Evolutionary conservation across 306 rosid genomes (phyloP).

Genomic region (Dryas octopetala): DNA sequence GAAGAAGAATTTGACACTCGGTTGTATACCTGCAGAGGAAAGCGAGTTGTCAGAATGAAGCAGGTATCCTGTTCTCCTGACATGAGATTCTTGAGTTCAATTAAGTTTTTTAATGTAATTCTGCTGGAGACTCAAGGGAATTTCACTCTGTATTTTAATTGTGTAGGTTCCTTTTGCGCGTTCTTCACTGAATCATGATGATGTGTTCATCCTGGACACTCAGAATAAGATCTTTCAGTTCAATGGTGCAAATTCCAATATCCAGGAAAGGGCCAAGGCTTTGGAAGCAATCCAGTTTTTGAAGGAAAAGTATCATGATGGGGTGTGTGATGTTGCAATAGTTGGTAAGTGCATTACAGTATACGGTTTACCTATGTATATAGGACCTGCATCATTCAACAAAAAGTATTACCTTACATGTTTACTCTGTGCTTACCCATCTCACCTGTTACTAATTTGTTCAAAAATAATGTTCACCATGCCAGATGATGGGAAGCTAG

Average conservation of each 20-base stretch:
- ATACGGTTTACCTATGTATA: background rate
- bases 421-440: conserved; percentile 26
- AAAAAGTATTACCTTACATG: conserved; percentile 18
- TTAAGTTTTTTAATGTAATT: conserved; percentile 24
- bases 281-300: conserved; percentile 89
- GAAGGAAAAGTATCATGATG: conserved; percentile 91
- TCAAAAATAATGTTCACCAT: conserved; percentile 23
- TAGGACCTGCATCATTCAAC: conserved; percentile 3
- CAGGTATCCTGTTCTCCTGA: conserved; percentile 56
- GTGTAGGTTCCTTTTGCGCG: conserved; percentile 93
- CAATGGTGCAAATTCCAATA: conserved; percentile 96
- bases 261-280: conserved; percentile 99
- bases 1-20: conserved; percentile 85
- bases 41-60: conserved; percentile 97
- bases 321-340: conserved; percentile 89
- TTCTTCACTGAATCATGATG: conserved; percentile 95
- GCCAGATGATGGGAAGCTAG: conserved; percentile 97
- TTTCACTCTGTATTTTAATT: conserved; percentile 28
- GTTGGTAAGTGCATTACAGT: conserved; percentile 67
- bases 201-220: conserved; percentile 90
- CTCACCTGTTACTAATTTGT: background rate
- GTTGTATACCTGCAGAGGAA: conserved; percentile 88
- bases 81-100: conserved; percentile 22
- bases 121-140: conserved; percentile 23
- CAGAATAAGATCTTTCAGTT: conserved; percentile 86